A percentile compares a stretch with the other conserved stretches of the same genome.
phyloP scores from a whole-genome alignment of 345 rosid genomes.

The Eucalyptus pauciflora region DNA sequence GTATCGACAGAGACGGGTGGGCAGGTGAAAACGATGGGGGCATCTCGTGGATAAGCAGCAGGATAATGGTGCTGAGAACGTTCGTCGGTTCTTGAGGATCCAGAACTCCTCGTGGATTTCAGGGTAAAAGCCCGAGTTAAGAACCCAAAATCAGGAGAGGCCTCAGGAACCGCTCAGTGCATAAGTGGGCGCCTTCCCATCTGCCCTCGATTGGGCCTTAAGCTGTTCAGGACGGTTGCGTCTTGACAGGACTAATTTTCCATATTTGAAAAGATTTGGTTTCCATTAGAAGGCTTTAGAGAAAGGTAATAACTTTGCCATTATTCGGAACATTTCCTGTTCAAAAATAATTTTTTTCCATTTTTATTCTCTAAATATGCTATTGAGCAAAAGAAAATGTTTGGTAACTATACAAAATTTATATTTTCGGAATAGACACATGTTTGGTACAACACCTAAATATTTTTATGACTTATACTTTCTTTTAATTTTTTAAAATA shows the following conservation, averaged over 20 bases:
- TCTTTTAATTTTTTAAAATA: too few species aligned
- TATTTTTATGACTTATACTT: too few species aligned
- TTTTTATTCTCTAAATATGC: too few species aligned
- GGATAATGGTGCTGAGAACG: background rate
- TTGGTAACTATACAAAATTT: accelerated
- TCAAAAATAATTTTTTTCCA: too few species aligned
- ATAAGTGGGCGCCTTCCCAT: background rate
- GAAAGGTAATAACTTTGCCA: background rate
- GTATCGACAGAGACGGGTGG: background rate
- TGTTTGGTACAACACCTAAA: accelerated
- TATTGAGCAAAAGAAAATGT: accelerated
- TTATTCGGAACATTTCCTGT: background rate
- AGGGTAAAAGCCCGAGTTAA: background rate
- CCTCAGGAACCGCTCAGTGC: background rate
- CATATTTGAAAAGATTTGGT: background rate
- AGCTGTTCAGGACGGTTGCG: background rate
- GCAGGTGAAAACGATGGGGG: background rate
- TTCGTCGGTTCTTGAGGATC: background rate
- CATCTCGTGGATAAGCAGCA: background rate
- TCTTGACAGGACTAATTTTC: background rate
- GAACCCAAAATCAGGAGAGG: background rate
- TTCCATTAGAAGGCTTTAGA: background rate
- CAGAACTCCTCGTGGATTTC: background rate
- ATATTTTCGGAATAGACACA: accelerated
- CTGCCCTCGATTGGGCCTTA: background rate